Base-by-base conservation (phyloP, 176 grass and related monocot species). In the Otatea glauca region DNA sequence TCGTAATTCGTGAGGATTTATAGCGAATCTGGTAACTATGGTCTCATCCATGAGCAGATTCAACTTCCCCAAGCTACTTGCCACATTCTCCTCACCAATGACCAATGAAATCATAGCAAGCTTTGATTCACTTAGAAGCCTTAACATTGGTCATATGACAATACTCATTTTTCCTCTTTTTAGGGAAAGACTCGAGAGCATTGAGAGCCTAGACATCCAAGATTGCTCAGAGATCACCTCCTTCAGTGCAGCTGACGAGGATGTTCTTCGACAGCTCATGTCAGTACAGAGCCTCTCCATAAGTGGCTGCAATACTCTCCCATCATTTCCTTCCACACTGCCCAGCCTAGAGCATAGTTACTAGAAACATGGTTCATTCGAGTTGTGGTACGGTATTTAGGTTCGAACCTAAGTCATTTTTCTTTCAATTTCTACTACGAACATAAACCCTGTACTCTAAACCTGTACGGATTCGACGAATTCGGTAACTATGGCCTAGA, bases 181-280 rank as follows among this genome's bases (percentile, higher is more conserved):
- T 20, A 76, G 72, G 53, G 79, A 87, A 68, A 87, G 75, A 39
- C 75, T 92, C 70, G 47, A 76, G 23, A 5, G 58, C 63, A 74
- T 89, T 60, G 51, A 76, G 81, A 92, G 77, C 69, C 41, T 92
- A 72, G 84, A 92, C 42, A 87, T 89, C 74, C 87, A 89, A 65
- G 84, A 87, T 64, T 87, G 84, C 80, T 78, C 15, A 73, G 78
- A 92, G 10, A 76, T 86, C 56, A 80, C 61, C 24, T 63, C 10
- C 76, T 87, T 87, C 49, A 84, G n/a, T 4, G 66, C 83, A 45
- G 62, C 80, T 3, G 77, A 84, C 45, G 20, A 76, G 24, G 42
- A 72, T 73, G 16, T 25, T n/a, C 58, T 86, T 56, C 44, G 3
- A 53, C 76, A 85, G 65, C 85, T 93, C 47, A 87, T 59, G 25